phyloP scores from a whole-genome alignment of 352 stramenopile genomes.

The Globisporangium polare region DNA sequence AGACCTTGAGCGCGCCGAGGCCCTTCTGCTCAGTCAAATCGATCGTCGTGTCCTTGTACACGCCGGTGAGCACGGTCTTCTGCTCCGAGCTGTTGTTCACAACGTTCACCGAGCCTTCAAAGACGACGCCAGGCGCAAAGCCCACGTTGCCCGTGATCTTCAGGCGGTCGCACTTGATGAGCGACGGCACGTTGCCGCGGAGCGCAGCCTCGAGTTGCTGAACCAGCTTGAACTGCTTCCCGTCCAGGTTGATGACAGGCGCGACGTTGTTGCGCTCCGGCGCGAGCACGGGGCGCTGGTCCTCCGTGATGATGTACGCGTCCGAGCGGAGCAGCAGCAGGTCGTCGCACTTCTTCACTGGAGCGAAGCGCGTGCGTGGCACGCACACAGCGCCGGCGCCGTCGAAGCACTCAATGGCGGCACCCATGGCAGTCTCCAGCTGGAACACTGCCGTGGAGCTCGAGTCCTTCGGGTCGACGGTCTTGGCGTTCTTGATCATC shows the following conservation, averaged over 20 bases:
- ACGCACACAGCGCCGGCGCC: slow-evolving; percentile 85
- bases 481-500: slow-evolving; percentile 90
- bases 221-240: slow-evolving; percentile 98
- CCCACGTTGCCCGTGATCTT: slow-evolving; percentile 95
- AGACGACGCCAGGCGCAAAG: slow-evolving; percentile 90
- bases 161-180: slow-evolving; percentile 94
- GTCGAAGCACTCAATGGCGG: slow-evolving; percentile 86
- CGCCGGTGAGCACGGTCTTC: slow-evolving; percentile 92
- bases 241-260: slow-evolving; percentile 94
- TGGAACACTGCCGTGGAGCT: slow-evolving; percentile 86
- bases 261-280: slow-evolving; percentile 92
- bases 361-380: slow-evolving; percentile 82
- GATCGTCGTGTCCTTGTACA: slow-evolving; percentile 94
- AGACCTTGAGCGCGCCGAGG: slow-evolving; percentile 87
- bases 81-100: slow-evolving; percentile 95
- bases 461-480: slow-evolving; percentile 81
- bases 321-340: slow-evolving; percentile 94
- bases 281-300: slow-evolving; percentile 94
- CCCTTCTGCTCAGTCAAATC: slow-evolving; percentile 93
- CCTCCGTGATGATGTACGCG: slow-evolving; percentile 96
- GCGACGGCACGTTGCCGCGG: slow-evolving; percentile 91
- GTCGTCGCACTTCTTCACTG: slow-evolving; percentile 89
- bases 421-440: slow-evolving; percentile 84
- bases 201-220: slow-evolving; percentile 95
- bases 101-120: slow-evolving; percentile 92